A percentile compares a stretch with the other conserved stretches of the same genome.
Evolutionary conservation across 148 eudicot genomes (phyloP).

Genomic region (Rhododendron vialii): DNA sequence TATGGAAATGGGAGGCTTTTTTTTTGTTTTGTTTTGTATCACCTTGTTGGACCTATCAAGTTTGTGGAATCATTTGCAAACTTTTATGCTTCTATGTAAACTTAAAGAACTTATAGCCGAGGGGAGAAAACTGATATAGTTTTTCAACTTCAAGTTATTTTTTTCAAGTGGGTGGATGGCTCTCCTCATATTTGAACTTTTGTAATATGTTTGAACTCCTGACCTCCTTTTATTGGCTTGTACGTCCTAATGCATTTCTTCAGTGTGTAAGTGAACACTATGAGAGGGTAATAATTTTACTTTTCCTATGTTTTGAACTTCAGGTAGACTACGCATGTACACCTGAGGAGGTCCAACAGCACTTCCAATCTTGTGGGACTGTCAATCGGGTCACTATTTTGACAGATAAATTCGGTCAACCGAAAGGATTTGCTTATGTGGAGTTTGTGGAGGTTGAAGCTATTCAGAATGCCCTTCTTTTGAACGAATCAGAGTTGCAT

Average conservation of each 20-base stretch:
- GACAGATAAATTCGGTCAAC: conserved; percentile 68
- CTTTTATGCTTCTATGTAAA: not conserved
- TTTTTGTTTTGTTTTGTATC: not conserved
- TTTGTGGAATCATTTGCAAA: not conserved
- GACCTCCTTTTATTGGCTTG: too few species aligned
- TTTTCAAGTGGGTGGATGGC: not conserved
- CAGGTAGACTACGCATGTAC: conserved; percentile 75
- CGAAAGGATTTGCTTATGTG: conserved; percentile 70
- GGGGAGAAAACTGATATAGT: not conserved
- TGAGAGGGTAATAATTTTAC: not conserved
- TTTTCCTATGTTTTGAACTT: not conserved
- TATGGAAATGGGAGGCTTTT: not conserved
- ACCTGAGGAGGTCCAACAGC: conserved; percentile 74
- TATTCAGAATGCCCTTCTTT: conserved; percentile 49
- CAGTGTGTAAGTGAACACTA: not conserved
- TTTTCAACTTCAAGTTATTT: not conserved
- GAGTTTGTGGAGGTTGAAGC: conserved; percentile 71
- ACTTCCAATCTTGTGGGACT: conserved; percentile 72
- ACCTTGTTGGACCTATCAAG: not conserved
- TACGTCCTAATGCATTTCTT: not conserved
- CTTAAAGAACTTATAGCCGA: not conserved
- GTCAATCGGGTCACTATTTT: conserved; percentile 65
- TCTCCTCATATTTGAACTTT: not conserved
- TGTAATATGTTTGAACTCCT: not conserved
- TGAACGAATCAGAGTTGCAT: conserved; percentile 64